A percentile compares a stretch with the other conserved stretches of the same genome.
phyloP scores from a whole-genome alignment of 176 grass and related monocot species.

The Dendrocalamus sinicus region DNA sequence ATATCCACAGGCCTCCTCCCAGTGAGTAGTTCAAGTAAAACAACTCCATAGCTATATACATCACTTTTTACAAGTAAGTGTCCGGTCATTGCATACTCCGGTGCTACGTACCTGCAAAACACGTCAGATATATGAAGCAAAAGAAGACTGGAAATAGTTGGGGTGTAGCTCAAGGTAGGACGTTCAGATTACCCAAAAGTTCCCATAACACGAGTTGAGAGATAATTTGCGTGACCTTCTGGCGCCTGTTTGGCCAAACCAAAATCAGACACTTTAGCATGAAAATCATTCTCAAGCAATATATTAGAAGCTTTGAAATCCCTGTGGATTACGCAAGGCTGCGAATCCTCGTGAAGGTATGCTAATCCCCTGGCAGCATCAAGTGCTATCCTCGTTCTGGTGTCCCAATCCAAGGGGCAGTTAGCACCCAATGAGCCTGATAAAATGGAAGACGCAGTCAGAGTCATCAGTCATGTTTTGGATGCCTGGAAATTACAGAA shows the following conservation, averaged over 20 bases:
- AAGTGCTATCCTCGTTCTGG: slow-evolving; percentile 96
- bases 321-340: slow-evolving; percentile 98
- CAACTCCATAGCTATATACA: slow-evolving; percentile 99
- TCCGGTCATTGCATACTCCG: slow-evolving; percentile 99
- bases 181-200: slow-evolving; percentile 84
- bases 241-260: slow-evolving; percentile 97
- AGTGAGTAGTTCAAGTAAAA: slow-evolving; percentile 92
- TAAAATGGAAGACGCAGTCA: slow-evolving; percentile 40
- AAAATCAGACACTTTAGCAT: slow-evolving; percentile 98
- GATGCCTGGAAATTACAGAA: slow-evolving; percentile 23
- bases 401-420: slow-evolving; percentile 95
- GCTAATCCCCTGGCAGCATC: slow-evolving; percentile 96
- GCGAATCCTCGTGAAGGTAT: slow-evolving; percentile 97
- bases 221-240: slow-evolving; percentile 86
- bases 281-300: slow-evolving; percentile 96
- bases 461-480: slow-evolving; percentile 20
- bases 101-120: slow-evolving; percentile 88
- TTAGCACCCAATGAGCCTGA: slow-evolving; percentile 76
- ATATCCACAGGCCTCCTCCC: slow-evolving; percentile 93
- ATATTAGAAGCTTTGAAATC: slow-evolving; percentile 99
- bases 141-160: slow-evolving; percentile 29
- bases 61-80: slow-evolving; percentile 99
- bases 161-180: slow-evolving; percentile 2
- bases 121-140: slow-evolving; percentile 40
- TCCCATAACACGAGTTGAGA: slow-evolving; percentile 99